Conservation (phyloP, 805 yeast species). For the Suhomyces sp. region DNA sequence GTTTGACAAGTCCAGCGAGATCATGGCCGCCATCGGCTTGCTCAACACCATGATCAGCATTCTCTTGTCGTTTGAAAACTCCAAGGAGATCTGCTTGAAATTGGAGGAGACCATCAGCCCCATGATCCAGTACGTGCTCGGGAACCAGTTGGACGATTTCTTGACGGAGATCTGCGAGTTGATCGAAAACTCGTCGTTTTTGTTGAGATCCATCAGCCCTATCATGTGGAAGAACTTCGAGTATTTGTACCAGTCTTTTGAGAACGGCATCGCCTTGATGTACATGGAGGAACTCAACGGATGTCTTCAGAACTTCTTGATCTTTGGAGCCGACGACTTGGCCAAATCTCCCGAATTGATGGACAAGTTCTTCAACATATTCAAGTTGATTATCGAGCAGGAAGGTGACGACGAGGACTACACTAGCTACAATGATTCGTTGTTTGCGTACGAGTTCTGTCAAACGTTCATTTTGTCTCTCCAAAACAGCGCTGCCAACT, state of each 20-base stretch:
- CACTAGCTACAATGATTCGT: constrained; percentile 54
- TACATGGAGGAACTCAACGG: constrained; percentile 76
- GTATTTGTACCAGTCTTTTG: constrained; percentile 32
- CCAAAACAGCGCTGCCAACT: constrained; percentile 44
- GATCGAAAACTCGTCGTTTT: constrained; percentile 45
- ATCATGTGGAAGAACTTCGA: constrained; percentile 73
- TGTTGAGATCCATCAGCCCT: constrained; percentile 47
- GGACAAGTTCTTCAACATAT: constrained; percentile 49
- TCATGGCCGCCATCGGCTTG: constrained; percentile 78
- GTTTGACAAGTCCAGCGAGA: constrained; percentile 48
- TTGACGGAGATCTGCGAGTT: constrained; percentile 75
- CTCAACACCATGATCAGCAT: constrained; percentile 81
- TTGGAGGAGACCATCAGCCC: constrained; percentile 71
- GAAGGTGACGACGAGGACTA: constrained; percentile 33
- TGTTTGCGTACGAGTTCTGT: constrained; percentile 58
- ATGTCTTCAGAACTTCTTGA: constrained; percentile 69
- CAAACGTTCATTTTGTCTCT: constrained; percentile 62
- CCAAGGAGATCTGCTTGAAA: constrained; percentile 59
- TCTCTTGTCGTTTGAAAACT: constrained; percentile 76
- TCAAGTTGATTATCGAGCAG: constrained; percentile 42
- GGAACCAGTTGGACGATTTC: constrained; percentile 66
- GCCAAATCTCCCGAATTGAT: constrained; percentile 42
- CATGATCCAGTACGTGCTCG: constrained; percentile 63
- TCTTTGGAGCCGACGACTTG: constrained; percentile 45
- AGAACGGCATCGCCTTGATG: constrained; percentile 53